Evolutionary conservation across 139 green algal genomes (phyloP), one percentile per base, ranked within the genome.

Genomic region (Coccomyxa sp.): DNA sequence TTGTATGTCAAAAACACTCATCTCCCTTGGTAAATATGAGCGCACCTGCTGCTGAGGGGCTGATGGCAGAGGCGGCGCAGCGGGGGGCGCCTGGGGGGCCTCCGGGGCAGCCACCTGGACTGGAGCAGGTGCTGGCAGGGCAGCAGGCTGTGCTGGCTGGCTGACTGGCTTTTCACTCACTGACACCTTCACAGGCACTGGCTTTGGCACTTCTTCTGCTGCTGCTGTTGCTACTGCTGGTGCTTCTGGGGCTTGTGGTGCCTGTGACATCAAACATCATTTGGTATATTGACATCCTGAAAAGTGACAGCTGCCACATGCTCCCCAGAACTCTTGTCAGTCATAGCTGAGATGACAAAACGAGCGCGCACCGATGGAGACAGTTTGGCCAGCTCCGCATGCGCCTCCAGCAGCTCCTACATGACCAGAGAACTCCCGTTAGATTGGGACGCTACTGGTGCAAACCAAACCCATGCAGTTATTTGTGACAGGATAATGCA

Each of bases 351-450:
- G 3, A 51, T 7, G 7, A 51, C 7, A 51, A n/a, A n/a, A 51
- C 38, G 3, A 11, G 38, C 38, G 38, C 77, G 30, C 58, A 87
- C 84, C 84, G 79, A 63, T 23, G 13, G 31, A 21, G 89, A 67
- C 60, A 92, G 71, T 79, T 92, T 90, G 68, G 84, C 81, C 67
- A 93, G 82, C 86, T 93, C 89, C 16, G 84, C 86, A 17, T 86
- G 81, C 12, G 89, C 88, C n/a, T 90, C 86, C n/a, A 84, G 83
- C 28, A 93, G 82, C 82, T 93, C 83, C 83, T 86, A 68, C 83
- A 85, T 17, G 27, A 25, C 18, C 63, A 71, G 21, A 71, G 63
- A 21, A 71, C 18, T 71, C 18, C 63, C 18, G 18, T 25, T 28
- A 71, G 18, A 71, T 21, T 71, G 21, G 21, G 63, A 9, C 18